These are phyloP conservation scores for Syncephalastrum contaminatum DNA, from an alignment of 371 early-diverging fungal genomes.

Conservation along the genomic window DNA sequence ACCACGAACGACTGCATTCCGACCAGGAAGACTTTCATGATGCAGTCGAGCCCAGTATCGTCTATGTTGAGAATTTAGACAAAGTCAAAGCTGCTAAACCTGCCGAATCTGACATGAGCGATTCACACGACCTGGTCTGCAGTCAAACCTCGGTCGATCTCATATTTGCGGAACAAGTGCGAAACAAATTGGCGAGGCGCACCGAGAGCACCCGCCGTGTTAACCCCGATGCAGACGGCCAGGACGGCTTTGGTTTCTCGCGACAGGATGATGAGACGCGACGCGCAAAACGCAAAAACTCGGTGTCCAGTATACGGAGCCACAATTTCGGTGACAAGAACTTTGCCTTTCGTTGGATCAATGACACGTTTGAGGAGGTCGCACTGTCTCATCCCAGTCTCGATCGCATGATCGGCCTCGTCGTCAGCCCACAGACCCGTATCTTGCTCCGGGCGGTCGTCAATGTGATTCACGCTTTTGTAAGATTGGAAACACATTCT, in stretches of 20 bases:
- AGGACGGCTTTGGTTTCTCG: constrained; percentile 23
- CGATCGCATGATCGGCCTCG: constrained; percentile 54
- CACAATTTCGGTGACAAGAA: constrained; percentile 52
- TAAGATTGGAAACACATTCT: constrained; percentile 10
- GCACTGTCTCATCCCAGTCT: constrained; percentile 50
- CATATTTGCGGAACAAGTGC: constrained; percentile 26
- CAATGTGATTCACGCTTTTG: constrained; percentile 48
- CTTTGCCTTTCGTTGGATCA: constrained; percentile 51
- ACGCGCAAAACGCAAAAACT: constrained; percentile 14
- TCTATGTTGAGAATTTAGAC: constrained; percentile 19
- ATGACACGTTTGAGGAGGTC: constrained; percentile 50
- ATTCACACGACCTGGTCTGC: constrained; percentile 8
- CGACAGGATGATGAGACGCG: constrained; percentile 26
- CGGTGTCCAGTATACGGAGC: constrained; percentile 37
- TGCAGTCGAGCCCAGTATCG: constrained; percentile 33
- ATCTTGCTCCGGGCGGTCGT: constrained; percentile 47
- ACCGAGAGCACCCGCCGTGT: constrained; percentile 14
- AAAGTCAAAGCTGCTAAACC: neutral
- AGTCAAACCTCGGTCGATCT: constrained; percentile 34
- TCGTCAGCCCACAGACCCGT: constrained; percentile 50
- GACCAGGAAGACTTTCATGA: constrained; percentile 24
- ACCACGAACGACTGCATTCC: constrained; percentile 1
- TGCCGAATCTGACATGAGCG: neutral
- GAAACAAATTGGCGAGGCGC: constrained; percentile 19
- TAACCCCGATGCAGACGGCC: constrained; percentile 1